Conservation (phyloP, 1,284 basidiomycete genomes). For the Cryptococcus depauperatus region DNA sequence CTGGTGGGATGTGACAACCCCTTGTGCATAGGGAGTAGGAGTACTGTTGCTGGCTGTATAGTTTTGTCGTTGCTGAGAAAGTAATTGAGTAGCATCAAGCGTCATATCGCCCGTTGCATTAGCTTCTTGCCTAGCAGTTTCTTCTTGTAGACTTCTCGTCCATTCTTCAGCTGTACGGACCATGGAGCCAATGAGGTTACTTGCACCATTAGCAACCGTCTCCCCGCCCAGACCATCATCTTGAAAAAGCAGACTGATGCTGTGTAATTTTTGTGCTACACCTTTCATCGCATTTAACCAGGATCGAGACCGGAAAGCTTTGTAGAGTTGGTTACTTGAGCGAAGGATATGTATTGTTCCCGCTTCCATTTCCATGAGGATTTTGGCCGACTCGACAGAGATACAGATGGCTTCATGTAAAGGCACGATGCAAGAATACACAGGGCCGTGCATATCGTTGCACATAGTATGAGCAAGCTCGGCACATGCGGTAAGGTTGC, state of each 20-base stretch:
- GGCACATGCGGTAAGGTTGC: conserved; percentile 19
- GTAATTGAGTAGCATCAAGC: neutral
- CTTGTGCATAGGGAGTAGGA: conserved; percentile 3
- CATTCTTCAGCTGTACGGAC: conserved; percentile 27
- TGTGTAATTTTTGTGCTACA: conserved; percentile 17
- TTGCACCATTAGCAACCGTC: conserved; percentile 30
- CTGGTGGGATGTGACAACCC: neutral
- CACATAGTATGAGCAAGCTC: conserved; percentile 18
- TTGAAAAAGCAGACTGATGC: conserved; percentile 9
- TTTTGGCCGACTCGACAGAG: conserved; percentile 31
- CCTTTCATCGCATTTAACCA: conserved; percentile 25
- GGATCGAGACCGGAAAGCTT: conserved; percentile 13
- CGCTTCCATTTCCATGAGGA: conserved; percentile 35
- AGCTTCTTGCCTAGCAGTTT: conserved; percentile 1
- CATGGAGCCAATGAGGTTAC: conserved; percentile 37
- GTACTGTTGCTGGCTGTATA: neutral
- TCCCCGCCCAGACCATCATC: conserved; percentile 18
- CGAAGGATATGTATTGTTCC: conserved; percentile 18
- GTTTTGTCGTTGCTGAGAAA: neutral
- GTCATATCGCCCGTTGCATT: neutral
- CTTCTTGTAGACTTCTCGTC: conserved; percentile 16
- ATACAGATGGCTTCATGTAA: conserved; percentile 29
- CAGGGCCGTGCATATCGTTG: conserved; percentile 4
- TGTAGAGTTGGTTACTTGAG: conserved; percentile 13
- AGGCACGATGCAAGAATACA: conserved; percentile 16